Evolutionary conservation across 352 stramenopile species (phyloP).

Genomic region (Peronospora belbahrii): DNA sequence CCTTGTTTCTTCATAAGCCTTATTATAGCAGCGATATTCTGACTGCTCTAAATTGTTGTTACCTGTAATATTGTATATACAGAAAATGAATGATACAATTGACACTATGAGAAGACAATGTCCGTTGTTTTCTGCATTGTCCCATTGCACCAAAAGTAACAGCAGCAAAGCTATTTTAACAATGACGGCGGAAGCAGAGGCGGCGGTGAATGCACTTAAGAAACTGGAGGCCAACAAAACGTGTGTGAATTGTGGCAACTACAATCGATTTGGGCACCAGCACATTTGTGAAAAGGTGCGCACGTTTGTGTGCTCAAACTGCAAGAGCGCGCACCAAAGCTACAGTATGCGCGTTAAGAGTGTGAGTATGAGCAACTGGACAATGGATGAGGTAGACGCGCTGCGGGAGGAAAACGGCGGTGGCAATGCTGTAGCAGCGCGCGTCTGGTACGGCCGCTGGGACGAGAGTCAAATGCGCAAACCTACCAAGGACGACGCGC

Average conservation of each 20-base stretch:
- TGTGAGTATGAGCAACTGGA: constrained; percentile 93
- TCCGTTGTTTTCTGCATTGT: too few relatives aligned
- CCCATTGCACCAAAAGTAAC: constrained; percentile 1
- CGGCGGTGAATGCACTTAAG: constrained; percentile 72
- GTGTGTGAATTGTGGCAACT: constrained; percentile 78
- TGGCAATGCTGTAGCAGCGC: constrained; percentile 78
- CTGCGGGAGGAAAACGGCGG: constrained; percentile 80
- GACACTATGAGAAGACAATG: too few relatives aligned
- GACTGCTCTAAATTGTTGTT: too few relatives aligned
- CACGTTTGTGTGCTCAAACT: constrained; percentile 92
- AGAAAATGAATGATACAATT: too few relatives aligned
- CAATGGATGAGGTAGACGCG: constrained; percentile 83
- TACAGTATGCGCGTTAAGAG: constrained; percentile 92
- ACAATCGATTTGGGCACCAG: constrained; percentile 88
- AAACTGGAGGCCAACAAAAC: constrained; percentile 80
- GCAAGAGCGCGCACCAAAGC: constrained; percentile 92
- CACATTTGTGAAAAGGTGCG: constrained; percentile 90
- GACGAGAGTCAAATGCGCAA: constrained; percentile 64
- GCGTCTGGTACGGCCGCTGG: constrained; percentile 85
- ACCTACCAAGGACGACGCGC: constrained; percentile 58
- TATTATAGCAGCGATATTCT: too few relatives aligned
- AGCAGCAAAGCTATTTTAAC: too few relatives aligned
- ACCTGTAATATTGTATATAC: too few relatives aligned
- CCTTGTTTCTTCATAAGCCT: too few relatives aligned
- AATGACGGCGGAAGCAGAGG: constrained; percentile 46